These are phyloP conservation scores for Ceratocystis albifundus DNA, from an alignment of 2,329 filamentous ascomycete species.

Conservation along the genomic window DNA sequence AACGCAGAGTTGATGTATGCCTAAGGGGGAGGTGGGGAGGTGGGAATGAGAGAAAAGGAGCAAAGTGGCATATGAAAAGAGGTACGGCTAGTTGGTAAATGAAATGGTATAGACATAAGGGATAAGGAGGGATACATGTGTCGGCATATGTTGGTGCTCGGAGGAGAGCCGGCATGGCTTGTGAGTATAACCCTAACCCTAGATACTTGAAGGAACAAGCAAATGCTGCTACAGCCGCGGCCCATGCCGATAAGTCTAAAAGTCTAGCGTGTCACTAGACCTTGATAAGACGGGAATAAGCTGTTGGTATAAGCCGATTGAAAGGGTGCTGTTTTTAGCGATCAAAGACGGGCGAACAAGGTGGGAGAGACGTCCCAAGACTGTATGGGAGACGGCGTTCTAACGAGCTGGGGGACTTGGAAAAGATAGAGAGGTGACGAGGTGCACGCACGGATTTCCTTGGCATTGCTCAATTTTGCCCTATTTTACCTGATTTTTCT, in stretches of 20 bases:
- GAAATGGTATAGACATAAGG: not conserved
- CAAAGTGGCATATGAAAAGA: not conserved
- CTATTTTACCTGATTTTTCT: not conserved
- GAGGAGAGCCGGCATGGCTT: not conserved
- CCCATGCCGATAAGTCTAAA: not conserved
- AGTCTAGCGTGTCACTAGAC: not conserved
- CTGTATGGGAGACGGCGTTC: not conserved
- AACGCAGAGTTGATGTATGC: slow-evolving; percentile 48
- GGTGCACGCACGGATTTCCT: not conserved
- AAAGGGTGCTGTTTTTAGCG: not conserved
- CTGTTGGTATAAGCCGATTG: not conserved
- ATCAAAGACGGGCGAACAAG: not conserved
- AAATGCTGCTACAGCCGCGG: not conserved
- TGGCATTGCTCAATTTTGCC: not conserved
- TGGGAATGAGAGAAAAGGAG: not conserved
- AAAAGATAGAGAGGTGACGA: not conserved
- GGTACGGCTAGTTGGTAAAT: not conserved
- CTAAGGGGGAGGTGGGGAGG: not conserved
- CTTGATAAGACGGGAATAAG: not conserved
- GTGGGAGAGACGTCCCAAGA: not conserved
- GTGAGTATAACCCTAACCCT: not conserved
- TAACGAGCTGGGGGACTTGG: no score
- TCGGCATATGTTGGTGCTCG: not conserved
- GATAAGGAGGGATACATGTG: not conserved
- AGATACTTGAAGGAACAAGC: not conserved